Conservation (phyloP, 441 rosid species). For the Erysimum pusillum region DNA sequence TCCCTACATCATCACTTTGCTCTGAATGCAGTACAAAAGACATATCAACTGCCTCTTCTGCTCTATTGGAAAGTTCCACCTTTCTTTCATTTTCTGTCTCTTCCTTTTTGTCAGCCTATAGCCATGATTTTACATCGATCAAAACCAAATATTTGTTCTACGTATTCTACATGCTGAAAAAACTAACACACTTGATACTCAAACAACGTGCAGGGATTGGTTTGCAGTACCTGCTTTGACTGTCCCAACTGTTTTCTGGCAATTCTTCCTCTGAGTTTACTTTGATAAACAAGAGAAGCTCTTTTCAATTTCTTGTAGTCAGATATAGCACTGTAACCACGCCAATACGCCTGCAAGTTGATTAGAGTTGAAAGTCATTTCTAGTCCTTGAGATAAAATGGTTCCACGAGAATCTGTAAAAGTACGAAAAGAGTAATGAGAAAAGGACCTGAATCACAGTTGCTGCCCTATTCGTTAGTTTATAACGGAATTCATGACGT, state of each 20-base stretch:
- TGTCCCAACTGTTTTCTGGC: constrained; percentile 50
- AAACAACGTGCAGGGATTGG: constrained; percentile 29
- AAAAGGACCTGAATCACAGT: constrained; percentile 69
- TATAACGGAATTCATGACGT: constrained; percentile 54
- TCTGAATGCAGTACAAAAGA: constrained; percentile 15
- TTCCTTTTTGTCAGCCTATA: constrained; percentile 40
- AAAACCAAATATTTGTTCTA: constrained; percentile 21
- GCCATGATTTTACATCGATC: constrained; percentile 27
- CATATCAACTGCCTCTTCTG: constrained; percentile 26
- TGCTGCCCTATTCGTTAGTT: constrained; percentile 58
- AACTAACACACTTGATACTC: constrained; percentile 22
- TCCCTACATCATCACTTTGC: constrained; percentile 27
- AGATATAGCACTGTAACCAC: constrained; percentile 61
- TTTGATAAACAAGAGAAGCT: constrained; percentile 59
- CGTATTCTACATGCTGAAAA: constrained; percentile 13
- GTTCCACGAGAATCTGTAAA: constrained; percentile 14
- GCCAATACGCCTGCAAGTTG: constrained; percentile 76
- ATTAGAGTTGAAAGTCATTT: constrained; percentile 35
- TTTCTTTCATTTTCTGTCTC: constrained; percentile 39
- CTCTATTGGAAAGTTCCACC: constrained; percentile 5
- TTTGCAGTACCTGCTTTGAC: constrained; percentile 55
- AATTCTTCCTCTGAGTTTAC: constrained; percentile 56
- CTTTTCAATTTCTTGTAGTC: constrained; percentile 62
- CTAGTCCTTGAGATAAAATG: constrained; percentile 39
- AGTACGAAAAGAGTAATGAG: constrained; percentile 22